phyloP scores from a whole-genome alignment of 176 grass and related monocot genomes.

The Raddia guianensis region DNA sequence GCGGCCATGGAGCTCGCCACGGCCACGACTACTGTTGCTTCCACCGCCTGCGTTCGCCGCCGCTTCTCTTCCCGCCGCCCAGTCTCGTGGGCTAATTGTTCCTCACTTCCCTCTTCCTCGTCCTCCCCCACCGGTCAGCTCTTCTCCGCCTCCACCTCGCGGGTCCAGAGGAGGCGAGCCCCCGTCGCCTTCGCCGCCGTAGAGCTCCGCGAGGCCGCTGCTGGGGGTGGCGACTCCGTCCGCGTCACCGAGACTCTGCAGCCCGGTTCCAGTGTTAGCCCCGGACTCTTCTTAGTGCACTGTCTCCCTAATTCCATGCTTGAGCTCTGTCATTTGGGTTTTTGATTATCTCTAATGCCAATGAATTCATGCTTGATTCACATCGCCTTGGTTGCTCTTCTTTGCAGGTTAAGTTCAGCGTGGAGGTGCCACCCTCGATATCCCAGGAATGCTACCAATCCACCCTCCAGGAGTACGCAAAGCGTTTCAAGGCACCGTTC shows the following conservation, averaged over 20 bases:
- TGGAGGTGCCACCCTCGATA: slow-evolving; percentile 80
- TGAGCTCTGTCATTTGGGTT: not conserved
- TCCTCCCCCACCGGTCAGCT: slow-evolving; percentile 17
- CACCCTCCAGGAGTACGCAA: slow-evolving; percentile 64
- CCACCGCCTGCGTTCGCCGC: not conserved
- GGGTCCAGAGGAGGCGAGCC: not conserved
- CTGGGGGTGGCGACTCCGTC: slow-evolving; percentile 46
- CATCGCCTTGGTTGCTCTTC: not conserved
- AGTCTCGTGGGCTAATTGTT: not conserved
- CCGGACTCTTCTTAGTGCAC: not conserved
- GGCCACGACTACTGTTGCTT: slow-evolving; percentile 29
- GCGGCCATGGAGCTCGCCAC: slow-evolving; percentile 57
- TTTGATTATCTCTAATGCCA: not conserved
- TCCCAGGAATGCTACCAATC: slow-evolving; percentile 68
- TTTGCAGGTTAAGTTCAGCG: slow-evolving; percentile 80
- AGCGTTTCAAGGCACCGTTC: slow-evolving; percentile 66
- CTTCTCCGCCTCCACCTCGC: slow-evolving; percentile 33
- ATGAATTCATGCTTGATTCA: not conserved
- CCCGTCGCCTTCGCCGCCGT: slow-evolving; percentile 41
- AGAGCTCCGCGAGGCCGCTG: slow-evolving; percentile 34
- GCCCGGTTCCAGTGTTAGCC: slow-evolving; percentile 58
- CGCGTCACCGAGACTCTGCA: slow-evolving; percentile 56
- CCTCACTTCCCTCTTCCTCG: not conserved
- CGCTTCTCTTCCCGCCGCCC: slow-evolving; percentile 1
- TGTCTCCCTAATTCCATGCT: not conserved